These are phyloP conservation scores for Phialemoniopsis sp. DNA, from an alignment of 2,329 filamentous ascomycete genomes.

Conservation along the genomic window DNA sequence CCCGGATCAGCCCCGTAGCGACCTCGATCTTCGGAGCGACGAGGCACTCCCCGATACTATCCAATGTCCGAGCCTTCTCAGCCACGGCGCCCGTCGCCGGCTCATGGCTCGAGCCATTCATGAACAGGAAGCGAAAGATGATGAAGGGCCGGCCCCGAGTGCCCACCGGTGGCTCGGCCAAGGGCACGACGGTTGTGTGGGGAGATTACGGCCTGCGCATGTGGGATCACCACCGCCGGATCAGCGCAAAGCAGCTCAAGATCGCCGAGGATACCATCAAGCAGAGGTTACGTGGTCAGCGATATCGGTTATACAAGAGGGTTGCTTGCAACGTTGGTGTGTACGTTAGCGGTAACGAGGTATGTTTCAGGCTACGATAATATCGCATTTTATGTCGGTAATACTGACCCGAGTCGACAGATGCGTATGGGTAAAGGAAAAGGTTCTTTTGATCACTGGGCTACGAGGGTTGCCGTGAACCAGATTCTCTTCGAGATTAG, in stretches of 20 bases:
- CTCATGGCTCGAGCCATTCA: constrained; percentile 79
- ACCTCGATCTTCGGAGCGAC: constrained; percentile 11
- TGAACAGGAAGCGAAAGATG: constrained; percentile 76
- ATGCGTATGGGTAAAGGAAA: constrained; percentile 99
- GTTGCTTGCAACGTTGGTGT: constrained; percentile 92
- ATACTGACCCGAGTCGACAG: constrained; percentile 26
- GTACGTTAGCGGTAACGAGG: constrained; percentile 91
- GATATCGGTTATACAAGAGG: constrained; percentile 88
- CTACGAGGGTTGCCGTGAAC: constrained; percentile 81
- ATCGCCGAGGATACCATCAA: constrained; percentile 94
- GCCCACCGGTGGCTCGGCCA: constrained; percentile 81
- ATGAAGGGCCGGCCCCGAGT: constrained; percentile 88
- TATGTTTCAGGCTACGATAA: constrained; percentile 28
- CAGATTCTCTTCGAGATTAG: constrained; percentile 91
- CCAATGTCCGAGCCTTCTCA: constrained; percentile 63
- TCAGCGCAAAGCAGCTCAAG: constrained; percentile 82
- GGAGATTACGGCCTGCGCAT: constrained; percentile 94
- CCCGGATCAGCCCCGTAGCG: constrained; percentile 18
- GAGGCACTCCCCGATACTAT: constrained; percentile 20
- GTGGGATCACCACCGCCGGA: constrained; percentile 86
- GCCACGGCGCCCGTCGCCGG: constrained; percentile 56
- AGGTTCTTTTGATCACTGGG: constrained; percentile 96
- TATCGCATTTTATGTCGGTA: constrained; percentile 1
- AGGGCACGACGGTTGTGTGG: constrained; percentile 94
- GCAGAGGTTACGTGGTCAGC: constrained; percentile 79